phyloP scores from a whole-genome alignment of 1,139 yeast species.

The Entelexis sorbosivorans region DNA sequence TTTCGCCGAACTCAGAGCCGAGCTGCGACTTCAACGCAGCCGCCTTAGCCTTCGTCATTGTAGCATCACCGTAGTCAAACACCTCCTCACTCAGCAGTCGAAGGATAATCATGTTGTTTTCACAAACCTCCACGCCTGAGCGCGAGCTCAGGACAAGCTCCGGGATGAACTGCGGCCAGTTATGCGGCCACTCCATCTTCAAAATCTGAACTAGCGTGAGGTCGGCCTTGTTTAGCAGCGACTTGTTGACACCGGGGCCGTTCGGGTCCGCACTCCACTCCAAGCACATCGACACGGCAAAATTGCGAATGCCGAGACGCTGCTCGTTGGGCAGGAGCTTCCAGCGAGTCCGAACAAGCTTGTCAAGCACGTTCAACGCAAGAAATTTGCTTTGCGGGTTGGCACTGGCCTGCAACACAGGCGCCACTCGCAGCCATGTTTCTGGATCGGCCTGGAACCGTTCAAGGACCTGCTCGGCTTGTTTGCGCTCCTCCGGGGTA shows the following conservation, averaged over 20 bases:
- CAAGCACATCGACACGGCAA: constrained; percentile 86
- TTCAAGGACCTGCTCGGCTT: constrained; percentile 74
- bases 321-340: constrained; percentile 81
- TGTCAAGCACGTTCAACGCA: constrained; percentile 82
- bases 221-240: constrained; percentile 86
- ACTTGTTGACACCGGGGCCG: constrained; percentile 66
- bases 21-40: constrained; percentile 68
- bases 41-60: constrained; percentile 92
- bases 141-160: constrained; percentile 80
- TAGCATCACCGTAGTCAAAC: constrained; percentile 87
- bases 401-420: constrained; percentile 60
- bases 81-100: constrained; percentile 88
- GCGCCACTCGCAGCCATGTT: constrained; percentile 91
- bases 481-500: constrained; percentile 43
- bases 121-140: constrained; percentile 86
- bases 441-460: constrained; percentile 91
- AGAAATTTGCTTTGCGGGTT: constrained; percentile 77
- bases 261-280: constrained; percentile 56
- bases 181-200: constrained; percentile 98
- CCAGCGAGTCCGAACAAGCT: constrained; percentile 86
- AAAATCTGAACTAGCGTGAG: constrained; percentile 84
- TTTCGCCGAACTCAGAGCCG: constrained; percentile 85
- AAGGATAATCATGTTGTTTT: constrained; percentile 88
- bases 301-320: constrained; percentile 72
- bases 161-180: constrained; percentile 96